Evolutionary conservation across 129 eudicot genomes (phyloP).

Genomic region (Chrysanthemum makinoi): DNA sequence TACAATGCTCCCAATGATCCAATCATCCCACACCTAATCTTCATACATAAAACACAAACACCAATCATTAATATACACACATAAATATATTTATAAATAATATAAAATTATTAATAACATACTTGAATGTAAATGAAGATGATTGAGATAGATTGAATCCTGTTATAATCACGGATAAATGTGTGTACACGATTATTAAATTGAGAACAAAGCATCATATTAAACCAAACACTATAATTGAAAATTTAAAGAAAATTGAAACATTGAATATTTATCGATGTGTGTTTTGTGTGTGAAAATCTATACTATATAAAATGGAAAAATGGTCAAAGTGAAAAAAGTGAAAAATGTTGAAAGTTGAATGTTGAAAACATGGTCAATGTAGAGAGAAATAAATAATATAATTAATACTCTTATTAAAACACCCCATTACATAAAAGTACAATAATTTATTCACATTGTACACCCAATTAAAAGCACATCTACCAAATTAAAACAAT

Average conservation of each 20-base stretch:
- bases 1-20: constrained; percentile 93
- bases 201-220: constrained; percentile 67
- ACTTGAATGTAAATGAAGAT: constrained; percentile 72
- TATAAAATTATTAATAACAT: not conserved
- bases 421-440: too few relatives aligned
- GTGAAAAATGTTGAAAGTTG: too few relatives aligned
- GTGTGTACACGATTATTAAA: constrained; percentile 50
- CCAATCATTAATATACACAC: constrained; percentile 13
- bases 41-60: constrained; percentile 28
- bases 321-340: too few relatives aligned
- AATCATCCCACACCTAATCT: constrained; percentile 90
- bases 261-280: constrained; percentile 1
- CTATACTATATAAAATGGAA: too few relatives aligned
- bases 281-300: constrained; percentile 3
- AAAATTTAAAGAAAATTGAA: constrained; percentile 4
- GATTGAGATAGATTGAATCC: constrained; percentile 71
- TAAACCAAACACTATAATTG: constrained; percentile 22
- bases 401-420: too few relatives aligned
- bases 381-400: too few relatives aligned
- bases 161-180: constrained; percentile 89
- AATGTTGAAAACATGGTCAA: too few relatives aligned
- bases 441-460: too few relatives aligned
- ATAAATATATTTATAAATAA: not conserved
- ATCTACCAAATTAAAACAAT: too few relatives aligned
- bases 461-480: too few relatives aligned